Evolutionary conservation across 2,329 filamentous ascomycete genomes (phyloP).

Genomic region (Penicillium sp.): DNA sequence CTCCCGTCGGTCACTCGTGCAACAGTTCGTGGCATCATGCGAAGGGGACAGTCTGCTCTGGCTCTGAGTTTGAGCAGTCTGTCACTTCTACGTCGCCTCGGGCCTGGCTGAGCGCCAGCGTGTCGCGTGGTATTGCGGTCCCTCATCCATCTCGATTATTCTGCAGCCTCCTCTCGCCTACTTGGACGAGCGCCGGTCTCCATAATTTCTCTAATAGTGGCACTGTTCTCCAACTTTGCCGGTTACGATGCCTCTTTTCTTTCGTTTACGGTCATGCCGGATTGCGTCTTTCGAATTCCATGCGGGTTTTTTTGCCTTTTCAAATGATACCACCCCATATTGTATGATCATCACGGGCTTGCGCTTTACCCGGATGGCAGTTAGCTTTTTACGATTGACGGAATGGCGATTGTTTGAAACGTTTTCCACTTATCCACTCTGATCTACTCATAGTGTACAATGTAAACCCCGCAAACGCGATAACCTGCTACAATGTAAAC

Average conservation of each 20-base stretch:
- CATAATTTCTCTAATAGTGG: constrained; percentile 18
- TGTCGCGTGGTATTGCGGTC: constrained; percentile 25
- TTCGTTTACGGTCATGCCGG: constrained; percentile 15
- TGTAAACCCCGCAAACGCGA: too few relatives aligned
- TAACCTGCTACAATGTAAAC: too few relatives aligned
- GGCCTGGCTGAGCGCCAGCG: constrained; percentile 1
- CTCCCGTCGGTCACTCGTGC: neutral
- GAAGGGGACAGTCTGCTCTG: too few relatives aligned
- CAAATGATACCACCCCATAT: constrained; percentile 37
- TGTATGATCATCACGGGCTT: constrained; percentile 26
- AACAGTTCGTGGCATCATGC: too few relatives aligned
- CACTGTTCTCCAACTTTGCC: constrained; percentile 2
- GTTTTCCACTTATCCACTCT: neutral
- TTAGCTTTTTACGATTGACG: constrained; percentile 28
- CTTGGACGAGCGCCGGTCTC: constrained; percentile 20
- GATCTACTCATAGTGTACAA: too few relatives aligned
- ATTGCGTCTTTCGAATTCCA: constrained; percentile 2
- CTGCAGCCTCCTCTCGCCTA: constrained; percentile 18
- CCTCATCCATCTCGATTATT: constrained; percentile 21
- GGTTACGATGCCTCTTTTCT: constrained; percentile 7
- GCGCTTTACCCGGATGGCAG: constrained; percentile 18
- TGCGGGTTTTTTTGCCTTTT: constrained; percentile 17
- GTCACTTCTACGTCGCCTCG: too few relatives aligned
- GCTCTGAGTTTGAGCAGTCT: too few relatives aligned
- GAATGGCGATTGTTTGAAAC: constrained; percentile 24